Evolutionary conservation across 139 green algal species (phyloP).

Genomic region (Microglena sp.): DNA sequence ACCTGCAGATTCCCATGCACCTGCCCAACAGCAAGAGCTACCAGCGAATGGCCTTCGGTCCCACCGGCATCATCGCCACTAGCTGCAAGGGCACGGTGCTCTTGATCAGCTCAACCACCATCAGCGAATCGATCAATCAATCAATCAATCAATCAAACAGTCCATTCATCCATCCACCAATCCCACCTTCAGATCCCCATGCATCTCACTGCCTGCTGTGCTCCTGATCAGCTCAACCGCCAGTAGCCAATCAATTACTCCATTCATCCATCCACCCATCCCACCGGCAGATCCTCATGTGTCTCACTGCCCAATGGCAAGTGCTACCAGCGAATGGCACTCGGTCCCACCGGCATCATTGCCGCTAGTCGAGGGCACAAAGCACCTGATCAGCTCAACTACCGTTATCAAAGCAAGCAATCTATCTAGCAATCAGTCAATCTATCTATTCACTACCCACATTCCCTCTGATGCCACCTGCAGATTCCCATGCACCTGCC

Average conservation of each 20-base stretch:
- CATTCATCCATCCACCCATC: too few relatives aligned
- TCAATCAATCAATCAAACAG: too few relatives aligned
- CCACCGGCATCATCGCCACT: conserved; percentile 8
- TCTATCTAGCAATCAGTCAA: too few relatives aligned
- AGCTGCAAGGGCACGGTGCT: conserved; percentile 4
- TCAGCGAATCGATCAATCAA: too few relatives aligned
- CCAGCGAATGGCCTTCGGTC: conserved; percentile 13
- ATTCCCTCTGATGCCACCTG: background rate
- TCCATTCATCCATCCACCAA: too few relatives aligned
- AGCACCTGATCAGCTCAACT: background rate
- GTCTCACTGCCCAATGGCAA: background rate
- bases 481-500: conserved; percentile 12
- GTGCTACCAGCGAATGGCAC: conserved; percentile 15
- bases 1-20: conserved; percentile 10
- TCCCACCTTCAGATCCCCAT: conserved; percentile 9
- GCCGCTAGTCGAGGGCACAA: conserved; percentile 8
- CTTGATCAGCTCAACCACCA: background rate
- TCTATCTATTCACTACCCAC: too few relatives aligned
- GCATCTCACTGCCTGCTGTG: conserved; percentile 4
- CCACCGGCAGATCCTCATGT: conserved; percentile 8
- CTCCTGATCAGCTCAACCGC: background rate
- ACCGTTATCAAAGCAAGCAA: too few relatives aligned
- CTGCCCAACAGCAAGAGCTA: conserved; percentile 6
- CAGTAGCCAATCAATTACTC: too few relatives aligned
- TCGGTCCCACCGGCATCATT: conserved; percentile 5